Evolutionary conservation across 306 rosid species (phyloP), one percentile per base, ranked within the genome.

Genomic region (Inga leiocalycina): DNA sequence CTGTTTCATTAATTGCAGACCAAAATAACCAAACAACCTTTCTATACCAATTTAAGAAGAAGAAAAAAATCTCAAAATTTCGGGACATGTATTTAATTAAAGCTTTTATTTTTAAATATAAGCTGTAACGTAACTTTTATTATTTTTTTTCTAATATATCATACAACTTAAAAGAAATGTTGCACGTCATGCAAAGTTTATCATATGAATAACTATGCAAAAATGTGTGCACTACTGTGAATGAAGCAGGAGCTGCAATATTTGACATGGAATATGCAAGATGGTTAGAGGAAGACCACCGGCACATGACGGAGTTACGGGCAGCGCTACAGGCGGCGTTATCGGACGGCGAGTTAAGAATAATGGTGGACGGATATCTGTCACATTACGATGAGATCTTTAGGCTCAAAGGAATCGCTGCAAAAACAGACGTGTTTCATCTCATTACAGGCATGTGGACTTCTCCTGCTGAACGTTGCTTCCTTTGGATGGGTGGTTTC

Each of bases 401-500:
- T 81, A 81, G 85, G 79, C 84, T 96, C 3, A 96, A 93, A 65
- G 88, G 83, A 5, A 82, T 86, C 85, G 98, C 93, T 6, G 98
- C 93, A 1, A 93, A 91, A 82, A 83, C 98, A 16, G 99, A 96
- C 62, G 99, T 93, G n/a, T 92, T 96, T 75, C 99, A 96, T 69
- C 93, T 96, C 27, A 85, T 89, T 0, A 93, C 90, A n/a, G 99
- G 99, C 37, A 79, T 86, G 86, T 96, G 99, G 99, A 80, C 88
- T 69, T 80, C 94, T n/a, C 93, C 97, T 3, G 97, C 95, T 14
- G 99, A 97, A 79, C 88, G 97, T 44, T 94, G 95, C 90, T 94
- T 97, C 94, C 90, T 91, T 16, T 94, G 99, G 98, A 91, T 97
- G 19, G 99, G 98, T 22, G 99, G 99, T 43, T 94, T 97, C 41